phyloP scores from a whole-genome alignment of 2,329 filamentous ascomycete species.

The Trichoderma atroviride region DNA sequence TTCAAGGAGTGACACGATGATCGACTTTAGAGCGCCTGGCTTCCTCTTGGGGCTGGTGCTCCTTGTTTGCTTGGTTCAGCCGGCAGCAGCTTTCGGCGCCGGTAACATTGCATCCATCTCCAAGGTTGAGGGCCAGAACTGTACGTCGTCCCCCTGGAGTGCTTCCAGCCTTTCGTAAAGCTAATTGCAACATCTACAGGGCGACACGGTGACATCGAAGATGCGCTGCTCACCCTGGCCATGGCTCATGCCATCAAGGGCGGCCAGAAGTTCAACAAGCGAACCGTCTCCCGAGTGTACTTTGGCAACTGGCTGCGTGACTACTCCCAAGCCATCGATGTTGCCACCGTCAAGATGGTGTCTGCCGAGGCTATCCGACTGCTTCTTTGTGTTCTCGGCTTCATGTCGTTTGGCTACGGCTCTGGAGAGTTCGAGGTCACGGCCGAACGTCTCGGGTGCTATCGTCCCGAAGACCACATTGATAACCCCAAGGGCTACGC shows the following conservation, averaged over 20 bases:
- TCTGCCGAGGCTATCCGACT: slow-evolving; percentile 90
- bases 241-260: slow-evolving; percentile 55
- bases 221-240: slow-evolving; percentile 75
- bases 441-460: slow-evolving; percentile 78
- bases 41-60: slow-evolving; percentile 60
- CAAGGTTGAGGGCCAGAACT: slow-evolving; percentile 82
- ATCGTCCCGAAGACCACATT: slow-evolving; percentile 74
- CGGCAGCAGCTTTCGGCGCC: slow-evolving; percentile 78
- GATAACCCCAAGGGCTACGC: slow-evolving; percentile 87
- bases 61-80: slow-evolving; percentile 67
- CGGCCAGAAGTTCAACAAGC: slow-evolving; percentile 82
- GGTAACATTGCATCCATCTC: slow-evolving; percentile 85
- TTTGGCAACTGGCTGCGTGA: slow-evolving; percentile 96
- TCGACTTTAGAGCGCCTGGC: slow-evolving; percentile 51
- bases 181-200: slow-evolving; percentile 45
- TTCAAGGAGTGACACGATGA: slow-evolving; percentile 43
- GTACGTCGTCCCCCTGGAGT: slow-evolving; percentile 45
- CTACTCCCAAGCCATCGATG: slow-evolving; percentile 92
- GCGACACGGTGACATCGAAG: slow-evolving; percentile 92
- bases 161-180: background rate
- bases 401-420: slow-evolving; percentile 84
- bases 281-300: slow-evolving; percentile 86
- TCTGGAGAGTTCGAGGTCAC: slow-evolving; percentile 86
- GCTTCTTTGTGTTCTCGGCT: slow-evolving; percentile 84
- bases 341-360: slow-evolving; percentile 88